Base-by-base conservation (phyloP, 306 rosid species). In the Cotoneaster glaucophyllus region DNA sequence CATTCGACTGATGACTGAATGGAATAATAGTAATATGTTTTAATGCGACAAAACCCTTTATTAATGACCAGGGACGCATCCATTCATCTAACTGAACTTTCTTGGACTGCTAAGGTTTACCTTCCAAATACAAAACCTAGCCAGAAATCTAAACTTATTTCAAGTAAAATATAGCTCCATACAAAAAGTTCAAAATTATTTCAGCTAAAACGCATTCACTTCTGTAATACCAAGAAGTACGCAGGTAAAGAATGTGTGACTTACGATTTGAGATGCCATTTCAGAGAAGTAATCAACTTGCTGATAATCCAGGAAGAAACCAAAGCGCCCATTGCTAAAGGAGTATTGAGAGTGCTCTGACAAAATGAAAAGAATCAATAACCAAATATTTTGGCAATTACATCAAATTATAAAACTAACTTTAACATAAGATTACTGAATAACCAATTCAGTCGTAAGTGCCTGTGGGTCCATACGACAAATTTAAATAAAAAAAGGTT, bases 331-430 rank as follows among this genome's bases (percentile, higher is more conserved):
- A 92, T 44, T 74, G 91, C 92, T 52, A 92, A 86, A 83, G 84
- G 87, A 73, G 86, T 78, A 80, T 92, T 96, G 22, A 86, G 80
- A 67, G 91, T 86, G 88, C 97, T 86, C 93, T 92, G 87, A 71
- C 28, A 57, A 74, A 24, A 59, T 54, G 53, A 25, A 71, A 82
- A 58, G 65, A 80, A 72, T 45, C 76, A 73, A 29, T 59, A 39
- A 34, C 54, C 73, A 39, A n/a, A 73, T 45, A 78, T 48, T 7
- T 53, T 68, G 39, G 25, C 29, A 37, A 59, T 67, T 77, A 34
- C 48, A 64, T 32, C 26, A 70, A n/a, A 28, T 28, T 5, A 70
- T 28, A 52, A 28, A 44, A 70, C 63, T 11, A 53, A 39, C 5
- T 41, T 22, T 67, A 67, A 67, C 52, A 39, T 15, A 3, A 67